Percentiles rank a stretch among this genome's conserved stretches.
These are phyloP conservation scores for Caloboletus inedulis DNA, from an alignment of 1,284 basidiomycete genomes.

Conservation along the genomic window DNA sequence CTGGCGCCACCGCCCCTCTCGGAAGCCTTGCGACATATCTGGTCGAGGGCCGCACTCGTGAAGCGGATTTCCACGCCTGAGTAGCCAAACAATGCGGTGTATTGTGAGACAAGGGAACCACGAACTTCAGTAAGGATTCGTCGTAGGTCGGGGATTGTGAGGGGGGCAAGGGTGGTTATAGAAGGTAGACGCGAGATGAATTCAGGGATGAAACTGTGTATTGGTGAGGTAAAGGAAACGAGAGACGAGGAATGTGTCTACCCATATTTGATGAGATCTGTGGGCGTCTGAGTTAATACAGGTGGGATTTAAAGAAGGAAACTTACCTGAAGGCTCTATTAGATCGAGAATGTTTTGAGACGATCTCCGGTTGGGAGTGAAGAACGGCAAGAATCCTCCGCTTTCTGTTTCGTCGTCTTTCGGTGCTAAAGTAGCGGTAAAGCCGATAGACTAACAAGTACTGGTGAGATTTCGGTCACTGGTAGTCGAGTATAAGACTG, in stretches of 20 bases:
- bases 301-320: background rate
- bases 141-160: slow-evolving; percentile 76
- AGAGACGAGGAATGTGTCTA: slow-evolving; percentile 28
- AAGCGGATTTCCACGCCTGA: slow-evolving; percentile 81
- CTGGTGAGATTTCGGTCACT: background rate
- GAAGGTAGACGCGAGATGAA: slow-evolving; percentile 90
- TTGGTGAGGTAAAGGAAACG: slow-evolving; percentile 9
- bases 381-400: slow-evolving; percentile 54
- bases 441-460: slow-evolving; percentile 75
- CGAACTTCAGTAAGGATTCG: slow-evolving; percentile 89
- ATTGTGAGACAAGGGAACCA: slow-evolving; percentile 89
- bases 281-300: background rate
- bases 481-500: background rate
- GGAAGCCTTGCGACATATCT: slow-evolving; percentile 75
- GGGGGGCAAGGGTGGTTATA: slow-evolving; percentile 76
- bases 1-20: slow-evolving; percentile 87
- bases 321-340: slow-evolving; percentile 63
- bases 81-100: slow-evolving; percentile 76
- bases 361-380: slow-evolving; percentile 63
- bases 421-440: slow-evolving; percentile 65
- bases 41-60: slow-evolving; percentile 68
- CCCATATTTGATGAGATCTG: slow-evolving; percentile 87
- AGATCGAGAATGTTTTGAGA: slow-evolving; percentile 54
- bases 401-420: slow-evolving; percentile 35
- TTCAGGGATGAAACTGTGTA: slow-evolving; percentile 82